phyloP scores from a whole-genome alignment of 352 stramenopile species.

The Globisporangium nodosum region DNA sequence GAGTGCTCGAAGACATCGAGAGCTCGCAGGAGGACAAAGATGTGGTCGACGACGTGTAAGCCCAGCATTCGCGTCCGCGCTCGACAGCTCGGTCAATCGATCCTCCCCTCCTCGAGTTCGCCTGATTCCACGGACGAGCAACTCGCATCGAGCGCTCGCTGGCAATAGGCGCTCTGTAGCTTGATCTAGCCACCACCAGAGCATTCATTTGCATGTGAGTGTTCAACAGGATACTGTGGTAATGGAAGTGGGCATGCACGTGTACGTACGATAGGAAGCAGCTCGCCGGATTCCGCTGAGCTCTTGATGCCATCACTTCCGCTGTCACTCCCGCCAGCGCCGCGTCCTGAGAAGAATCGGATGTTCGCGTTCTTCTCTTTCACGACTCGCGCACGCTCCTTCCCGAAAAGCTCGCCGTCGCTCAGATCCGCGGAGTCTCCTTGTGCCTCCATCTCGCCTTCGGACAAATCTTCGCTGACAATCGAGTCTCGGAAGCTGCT shows the following conservation, averaged over 20 bases:
- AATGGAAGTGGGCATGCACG: neutral
- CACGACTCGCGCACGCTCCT: conserved; percentile 18
- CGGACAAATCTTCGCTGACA: conserved; percentile 33
- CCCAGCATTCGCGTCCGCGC: neutral
- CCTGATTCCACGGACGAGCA: conserved; percentile 32
- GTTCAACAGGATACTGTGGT: neutral
- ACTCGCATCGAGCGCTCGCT: conserved; percentile 15
- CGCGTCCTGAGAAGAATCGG: neutral
- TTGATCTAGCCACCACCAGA: conserved; percentile 8
- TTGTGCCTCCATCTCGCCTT: conserved; percentile 26
- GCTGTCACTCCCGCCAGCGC: conserved; percentile 3
- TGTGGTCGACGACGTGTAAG: conserved; percentile 6
- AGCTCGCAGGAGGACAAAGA: conserved; percentile 1
- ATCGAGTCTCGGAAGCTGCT: conserved; percentile 26
- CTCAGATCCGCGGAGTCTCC: conserved; percentile 32
- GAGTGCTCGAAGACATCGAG: conserved; percentile 18
- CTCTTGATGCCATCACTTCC: conserved; percentile 11
- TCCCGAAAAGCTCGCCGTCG: conserved; percentile 58
- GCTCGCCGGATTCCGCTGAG: conserved; percentile 56
- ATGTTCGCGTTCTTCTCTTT: conserved; percentile 19
- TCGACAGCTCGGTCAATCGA: neutral
- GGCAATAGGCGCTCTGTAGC: conserved; percentile 13
- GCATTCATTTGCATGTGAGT: conserved; percentile 1
- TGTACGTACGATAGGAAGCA: conserved; percentile 26
- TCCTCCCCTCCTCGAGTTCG: conserved; percentile 23